Conservation (phyloP, 2,329 filamentous ascomycete genomes). For the Elsinoe fawcettii region DNA sequence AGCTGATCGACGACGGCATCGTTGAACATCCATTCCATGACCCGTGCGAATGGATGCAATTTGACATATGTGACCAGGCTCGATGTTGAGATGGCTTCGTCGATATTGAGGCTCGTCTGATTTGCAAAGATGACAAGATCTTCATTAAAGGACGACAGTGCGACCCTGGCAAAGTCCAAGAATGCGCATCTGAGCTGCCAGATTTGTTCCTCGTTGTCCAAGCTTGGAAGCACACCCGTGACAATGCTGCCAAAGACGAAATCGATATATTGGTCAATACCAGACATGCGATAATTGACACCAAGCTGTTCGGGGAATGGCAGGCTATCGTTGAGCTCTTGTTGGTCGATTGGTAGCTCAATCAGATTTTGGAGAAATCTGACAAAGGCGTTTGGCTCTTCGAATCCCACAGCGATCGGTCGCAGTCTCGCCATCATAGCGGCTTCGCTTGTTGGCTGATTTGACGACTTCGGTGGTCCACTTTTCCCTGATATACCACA, state of each 20-base stretch:
- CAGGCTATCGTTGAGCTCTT: constrained; percentile 62
- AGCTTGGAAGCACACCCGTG: constrained; percentile 41
- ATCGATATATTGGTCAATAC: constrained; percentile 88
- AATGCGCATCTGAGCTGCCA: constrained; percentile 70
- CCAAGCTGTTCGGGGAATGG: constrained; percentile 85
- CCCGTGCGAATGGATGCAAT: constrained; percentile 83
- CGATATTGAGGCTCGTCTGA: constrained; percentile 65
- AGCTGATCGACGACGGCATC: constrained; percentile 75
- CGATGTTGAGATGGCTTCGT: constrained; percentile 64
- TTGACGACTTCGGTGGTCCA: constrained; percentile 3
- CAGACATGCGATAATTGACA: constrained; percentile 66
- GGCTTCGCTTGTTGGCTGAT: constrained; percentile 13
- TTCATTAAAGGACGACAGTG: constrained; percentile 85
- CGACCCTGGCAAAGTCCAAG: constrained; percentile 72
- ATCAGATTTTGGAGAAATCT: constrained; percentile 67
- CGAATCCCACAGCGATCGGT: constrained; percentile 69
- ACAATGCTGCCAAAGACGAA: constrained; percentile 73
- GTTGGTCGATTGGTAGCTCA: constrained; percentile 54
- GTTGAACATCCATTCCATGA: constrained; percentile 98
- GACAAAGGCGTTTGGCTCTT: constrained; percentile 79
- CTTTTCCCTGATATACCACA: constrained; percentile 39
- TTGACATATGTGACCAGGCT: constrained; percentile 73
- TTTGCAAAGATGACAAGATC: constrained; percentile 81
- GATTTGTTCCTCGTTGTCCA: constrained; percentile 59
- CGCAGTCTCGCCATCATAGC: constrained; percentile 38